These are phyloP conservation scores for Ulmus americana DNA, from an alignment of 331 rosid species.

Conservation along the genomic window DNA sequence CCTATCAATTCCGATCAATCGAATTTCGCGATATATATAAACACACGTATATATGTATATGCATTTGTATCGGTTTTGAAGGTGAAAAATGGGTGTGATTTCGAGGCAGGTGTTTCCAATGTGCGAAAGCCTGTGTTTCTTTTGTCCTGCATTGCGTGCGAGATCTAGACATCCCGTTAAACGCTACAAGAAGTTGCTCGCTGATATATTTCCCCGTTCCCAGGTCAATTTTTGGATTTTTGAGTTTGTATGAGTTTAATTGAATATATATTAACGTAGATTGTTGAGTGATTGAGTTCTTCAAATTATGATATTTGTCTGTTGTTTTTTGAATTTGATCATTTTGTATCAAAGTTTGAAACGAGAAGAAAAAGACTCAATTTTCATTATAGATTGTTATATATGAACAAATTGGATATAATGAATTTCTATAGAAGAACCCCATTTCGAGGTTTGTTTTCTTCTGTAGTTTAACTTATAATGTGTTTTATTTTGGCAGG, in stretches of 20 bases:
- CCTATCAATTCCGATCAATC: background rate
- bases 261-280: background rate
- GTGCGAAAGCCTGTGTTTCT: slow-evolving; percentile 69
- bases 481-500: slow-evolving; percentile 34
- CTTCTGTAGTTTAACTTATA: slow-evolving; percentile 15
- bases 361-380: no score
- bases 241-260: background rate
- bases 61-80: background rate
- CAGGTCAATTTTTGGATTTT: slow-evolving; percentile 30
- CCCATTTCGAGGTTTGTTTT: background rate
- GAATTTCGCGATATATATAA: background rate
- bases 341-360: no score
- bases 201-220: slow-evolving; percentile 70
- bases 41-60: background rate
- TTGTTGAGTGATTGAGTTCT: background rate
- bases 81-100: slow-evolving; percentile 44
- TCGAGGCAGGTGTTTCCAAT: slow-evolving; percentile 65
- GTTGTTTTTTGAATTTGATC: no score
- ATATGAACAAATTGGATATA: no score
- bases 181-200: slow-evolving; percentile 67
- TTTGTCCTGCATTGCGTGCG: slow-evolving; percentile 66
- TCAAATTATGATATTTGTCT: no score
- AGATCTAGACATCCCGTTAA: slow-evolving; percentile 79
- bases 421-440: background rate
- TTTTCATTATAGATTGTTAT: no score